Conservation (phyloP, 2,329 filamentous ascomycete genomes). For the Shiraia sp. region DNA sequence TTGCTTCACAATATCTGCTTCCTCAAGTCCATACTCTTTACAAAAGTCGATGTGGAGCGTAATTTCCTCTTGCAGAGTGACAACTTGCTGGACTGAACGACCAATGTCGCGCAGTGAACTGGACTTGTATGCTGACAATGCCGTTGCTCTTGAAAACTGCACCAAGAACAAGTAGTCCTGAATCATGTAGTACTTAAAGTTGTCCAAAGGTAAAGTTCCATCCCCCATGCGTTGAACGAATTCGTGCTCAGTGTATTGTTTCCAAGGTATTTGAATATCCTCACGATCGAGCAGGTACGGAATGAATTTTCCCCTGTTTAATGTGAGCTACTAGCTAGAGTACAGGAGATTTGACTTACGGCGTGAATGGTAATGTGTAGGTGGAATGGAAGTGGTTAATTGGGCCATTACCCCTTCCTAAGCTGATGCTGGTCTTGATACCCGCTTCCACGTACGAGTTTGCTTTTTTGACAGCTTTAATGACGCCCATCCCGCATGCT, state of each 20-base stretch:
- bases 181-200: conserved; percentile 85
- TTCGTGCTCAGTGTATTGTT: conserved; percentile 75
- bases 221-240: conserved; percentile 79
- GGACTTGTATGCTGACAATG: conserved; percentile 83
- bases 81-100: conserved; percentile 70
- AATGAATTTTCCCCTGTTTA: conserved; percentile 68
- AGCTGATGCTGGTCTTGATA: conserved; percentile 65
- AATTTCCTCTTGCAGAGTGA: conserved; percentile 79
- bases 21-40: conserved; percentile 74
- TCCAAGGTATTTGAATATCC: conserved; percentile 76
- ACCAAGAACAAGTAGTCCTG: conserved; percentile 93
- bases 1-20: conserved; percentile 70
- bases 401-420: conserved; percentile 71
- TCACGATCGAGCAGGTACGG: conserved; percentile 78
- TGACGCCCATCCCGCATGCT: conserved; percentile 60
- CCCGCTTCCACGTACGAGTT: conserved; percentile 73
- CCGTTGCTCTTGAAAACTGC: conserved; percentile 83
- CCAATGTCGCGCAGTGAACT: conserved; percentile 73
- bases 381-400: conserved; percentile 79
- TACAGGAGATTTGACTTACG: conserved; percentile 46
- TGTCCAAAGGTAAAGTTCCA: conserved; percentile 72
- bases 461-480: conserved; percentile 66
- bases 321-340: not conserved
- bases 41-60: conserved; percentile 83
- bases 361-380: conserved; percentile 68